Conservation (phyloP, 768 basidiomycete genomes). For the Boletus edulis region DNA sequence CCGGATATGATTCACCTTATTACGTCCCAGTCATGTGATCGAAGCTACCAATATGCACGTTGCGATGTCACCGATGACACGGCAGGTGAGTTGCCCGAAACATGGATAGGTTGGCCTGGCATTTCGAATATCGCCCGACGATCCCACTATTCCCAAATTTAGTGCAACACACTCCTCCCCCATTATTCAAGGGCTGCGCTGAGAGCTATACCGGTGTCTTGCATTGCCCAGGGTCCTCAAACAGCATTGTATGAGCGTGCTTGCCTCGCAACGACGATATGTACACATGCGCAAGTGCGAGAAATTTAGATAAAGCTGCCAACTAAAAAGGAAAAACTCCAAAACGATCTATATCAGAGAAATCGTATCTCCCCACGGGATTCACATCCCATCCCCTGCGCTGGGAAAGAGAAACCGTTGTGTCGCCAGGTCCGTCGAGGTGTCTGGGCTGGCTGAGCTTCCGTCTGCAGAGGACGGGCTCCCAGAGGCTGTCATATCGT, state of each 20-base stretch:
- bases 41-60: conserved; percentile 3
- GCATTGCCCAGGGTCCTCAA: no score
- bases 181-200: no score
- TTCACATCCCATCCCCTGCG: conserved; percentile 13
- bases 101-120: conserved; percentile 6
- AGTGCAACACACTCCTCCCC: background rate
- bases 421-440: conserved; percentile 13
- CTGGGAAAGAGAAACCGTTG: conserved; percentile 19
- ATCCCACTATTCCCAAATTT: conserved; percentile 9
- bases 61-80: conserved; percentile 4
- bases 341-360: conserved; percentile 5
- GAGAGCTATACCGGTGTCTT: no score
- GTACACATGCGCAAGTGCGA: background rate
- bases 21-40: conserved; percentile 11
- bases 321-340: background rate
- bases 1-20: background rate
- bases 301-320: background rate
- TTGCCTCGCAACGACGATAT: background rate
- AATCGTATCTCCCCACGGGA: background rate
- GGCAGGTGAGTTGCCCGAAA: conserved; percentile 7
- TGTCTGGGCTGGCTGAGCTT: conserved; percentile 17
- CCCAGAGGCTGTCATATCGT: conserved; percentile 21
- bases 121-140: conserved; percentile 16
- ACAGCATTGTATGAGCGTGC: no score
- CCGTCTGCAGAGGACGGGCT: conserved; percentile 24